Percentiles rank a stretch among this genome's conserved stretches.
Conservation (phyloP, 2,329 filamentous ascomycete species). For the Drechslerella dactyloides region DNA sequence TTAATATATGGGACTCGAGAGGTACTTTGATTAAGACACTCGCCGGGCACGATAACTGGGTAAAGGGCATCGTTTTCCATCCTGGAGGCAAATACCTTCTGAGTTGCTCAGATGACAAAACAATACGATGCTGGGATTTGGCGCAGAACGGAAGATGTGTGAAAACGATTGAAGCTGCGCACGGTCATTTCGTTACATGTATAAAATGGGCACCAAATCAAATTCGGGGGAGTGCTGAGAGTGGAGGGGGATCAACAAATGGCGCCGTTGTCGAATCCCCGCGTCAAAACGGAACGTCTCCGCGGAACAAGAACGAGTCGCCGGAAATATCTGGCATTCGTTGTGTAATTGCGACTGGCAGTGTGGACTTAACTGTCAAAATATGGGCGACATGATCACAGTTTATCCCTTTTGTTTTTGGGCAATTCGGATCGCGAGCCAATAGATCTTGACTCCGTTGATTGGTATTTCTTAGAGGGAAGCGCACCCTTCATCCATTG, state of each 20-base stretch:
- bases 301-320: constrained; percentile 57
- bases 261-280: constrained; percentile 59
- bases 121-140: constrained; percentile 90
- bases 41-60: constrained; percentile 91
- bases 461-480: no score
- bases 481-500: no score
- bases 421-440: not conserved
- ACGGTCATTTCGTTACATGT: constrained; percentile 84
- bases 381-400: constrained; percentile 70
- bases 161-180: constrained; percentile 76
- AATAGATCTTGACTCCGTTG: no score
- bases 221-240: constrained; percentile 63
- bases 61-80: constrained; percentile 84
- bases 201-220: constrained; percentile 84
- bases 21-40: constrained; percentile 85
- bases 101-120: constrained; percentile 87
- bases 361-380: constrained; percentile 79
- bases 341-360: constrained; percentile 85
- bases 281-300: constrained; percentile 62
- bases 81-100: constrained; percentile 89
- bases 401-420: not conserved
- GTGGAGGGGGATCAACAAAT: constrained; percentile 58
- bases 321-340: constrained; percentile 70
- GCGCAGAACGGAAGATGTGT: constrained; percentile 88
- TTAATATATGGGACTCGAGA: constrained; percentile 84